Base-by-base conservation (phyloP, 495 filamentous ascomycete genomes). In the Lasiosphaeria hispida region DNA sequence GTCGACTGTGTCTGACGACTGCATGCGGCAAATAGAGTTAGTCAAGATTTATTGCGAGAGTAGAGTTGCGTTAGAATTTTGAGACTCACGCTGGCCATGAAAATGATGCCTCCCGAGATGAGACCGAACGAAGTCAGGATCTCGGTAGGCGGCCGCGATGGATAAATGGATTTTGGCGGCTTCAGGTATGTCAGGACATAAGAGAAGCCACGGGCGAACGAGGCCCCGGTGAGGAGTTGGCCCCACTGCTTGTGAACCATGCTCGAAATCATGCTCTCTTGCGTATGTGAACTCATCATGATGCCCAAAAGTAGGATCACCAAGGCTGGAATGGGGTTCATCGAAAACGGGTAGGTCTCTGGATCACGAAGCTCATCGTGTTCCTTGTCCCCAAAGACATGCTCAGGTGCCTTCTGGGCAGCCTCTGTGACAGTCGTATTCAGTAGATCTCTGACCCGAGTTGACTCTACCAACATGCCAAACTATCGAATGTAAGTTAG, bases 181-280 rank as follows among this genome's bases (percentile, higher is more conserved):
- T 86, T 84, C 41, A 96, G 68, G 71, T 89, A 97, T 33, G 88
- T 72, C 15, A 92, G 65, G 14, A 94, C 72, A 68, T 97, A 97
- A 17, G 91, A 96, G 59, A 89, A 74, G 7, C 78, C 85, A 36
- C 94, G 82, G 18, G 91, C 86, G 52, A 94, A 73, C 2, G 91
- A 86, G 57, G 88, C 91, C 9, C 86, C 92, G 51, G 90, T 83
- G 57, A 98, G 79, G 63, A 97, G 81, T 61, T 84, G 86, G 43
- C 93, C 94, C 94, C 93, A 97, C 69, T 96, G 89, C 72, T 87
- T 87, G 76, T 98, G 94, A 44, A 98, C 81, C 90, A 92, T 96
- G 58, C 87, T 90, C 13, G 91, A 93, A 15, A 91, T 76, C 86
- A 89, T 88, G 51, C 85, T 91, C 9, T 75, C 66, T 69, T 98